phyloP scores from a whole-genome alignment of 139 green algal genomes.

The Ostreobium quekettii region DNA sequence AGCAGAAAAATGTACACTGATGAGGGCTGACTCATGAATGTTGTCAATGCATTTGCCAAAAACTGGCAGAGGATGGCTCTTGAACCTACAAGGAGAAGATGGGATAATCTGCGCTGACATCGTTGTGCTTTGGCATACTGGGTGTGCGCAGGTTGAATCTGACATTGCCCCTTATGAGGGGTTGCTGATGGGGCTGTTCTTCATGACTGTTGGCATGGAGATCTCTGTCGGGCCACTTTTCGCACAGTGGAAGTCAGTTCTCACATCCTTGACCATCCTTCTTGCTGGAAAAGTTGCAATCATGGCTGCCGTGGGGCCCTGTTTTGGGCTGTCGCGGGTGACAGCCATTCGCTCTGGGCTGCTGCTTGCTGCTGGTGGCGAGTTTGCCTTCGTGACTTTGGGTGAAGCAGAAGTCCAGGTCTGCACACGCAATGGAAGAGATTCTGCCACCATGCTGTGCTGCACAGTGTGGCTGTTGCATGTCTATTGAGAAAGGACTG shows the following conservation, averaged over 20 bases:
- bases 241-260: constrained; percentile 55
- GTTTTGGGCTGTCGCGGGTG: constrained; percentile 76
- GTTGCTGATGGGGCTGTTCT: constrained; percentile 98
- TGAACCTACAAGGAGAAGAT: too few species aligned
- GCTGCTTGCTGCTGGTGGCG: constrained; percentile 85
- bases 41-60: too few species aligned
- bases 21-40: too few species aligned
- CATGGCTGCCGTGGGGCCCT: constrained; percentile 63
- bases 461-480: too few species aligned
- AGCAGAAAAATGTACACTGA: too few species aligned
- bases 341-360: constrained; percentile 41
- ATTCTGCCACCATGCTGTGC: too few species aligned
- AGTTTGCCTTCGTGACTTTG: constrained; percentile 99
- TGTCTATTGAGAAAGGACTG: too few species aligned
- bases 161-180: constrained; percentile 98
- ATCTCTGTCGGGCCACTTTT: constrained; percentile 62
- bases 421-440: too few species aligned
- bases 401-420: constrained; percentile 63
- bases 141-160: constrained; percentile 73
- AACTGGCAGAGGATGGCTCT: too few species aligned
- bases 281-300: constrained; percentile 75
- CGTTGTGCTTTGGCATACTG: background rate
- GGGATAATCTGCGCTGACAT: background rate
- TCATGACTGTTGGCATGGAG: constrained; percentile 96
- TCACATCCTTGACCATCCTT: constrained; percentile 61